Conservation (phyloP, 2,329 filamentous ascomycete species). For the Mycogone perniciosa region DNA sequence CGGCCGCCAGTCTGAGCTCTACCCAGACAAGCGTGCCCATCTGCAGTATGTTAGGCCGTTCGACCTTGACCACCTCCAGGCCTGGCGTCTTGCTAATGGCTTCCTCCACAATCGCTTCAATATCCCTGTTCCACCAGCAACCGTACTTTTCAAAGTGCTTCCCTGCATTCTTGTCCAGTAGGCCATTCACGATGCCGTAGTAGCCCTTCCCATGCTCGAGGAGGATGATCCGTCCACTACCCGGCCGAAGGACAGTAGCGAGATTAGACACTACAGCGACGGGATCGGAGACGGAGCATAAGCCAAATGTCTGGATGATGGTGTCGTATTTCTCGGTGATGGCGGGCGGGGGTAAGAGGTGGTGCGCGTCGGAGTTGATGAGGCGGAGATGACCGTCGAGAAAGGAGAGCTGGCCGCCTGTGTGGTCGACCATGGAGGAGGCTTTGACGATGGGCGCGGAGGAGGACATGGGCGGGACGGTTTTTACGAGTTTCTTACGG, state of each 20-base stretch:
- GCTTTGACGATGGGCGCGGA: constrained; percentile 27
- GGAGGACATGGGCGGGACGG: constrained; percentile 34
- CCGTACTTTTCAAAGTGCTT: constrained; percentile 54
- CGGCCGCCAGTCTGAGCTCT: constrained; percentile 42
- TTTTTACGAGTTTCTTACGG: constrained; percentile 42
- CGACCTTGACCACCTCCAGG: constrained; percentile 49
- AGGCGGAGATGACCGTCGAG: constrained; percentile 40
- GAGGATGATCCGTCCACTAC: constrained; percentile 53
- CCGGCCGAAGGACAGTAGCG: constrained; percentile 44
- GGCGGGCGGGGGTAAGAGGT: constrained; percentile 35
- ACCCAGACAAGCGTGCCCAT: constrained; percentile 54
- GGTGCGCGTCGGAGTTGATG: constrained; percentile 42
- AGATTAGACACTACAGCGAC: constrained; percentile 47
- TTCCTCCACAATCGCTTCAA: constrained; percentile 47
- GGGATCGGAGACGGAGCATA: constrained; percentile 57
- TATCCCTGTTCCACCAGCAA: constrained; percentile 64
- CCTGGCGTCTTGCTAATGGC: constrained; percentile 44
- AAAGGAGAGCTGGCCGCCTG: constrained; percentile 33
- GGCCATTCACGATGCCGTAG: constrained; percentile 47
- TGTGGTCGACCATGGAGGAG: constrained; percentile 28
- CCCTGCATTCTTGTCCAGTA: constrained; percentile 49
- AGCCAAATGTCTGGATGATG: constrained; percentile 57
- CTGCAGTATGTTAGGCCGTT: constrained; percentile 46
- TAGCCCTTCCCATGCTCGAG: constrained; percentile 56
- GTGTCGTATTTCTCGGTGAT: constrained; percentile 51